Conservation (phyloP, 202 grass and related monocot genomes). For the Digitaria exilis region DNA sequence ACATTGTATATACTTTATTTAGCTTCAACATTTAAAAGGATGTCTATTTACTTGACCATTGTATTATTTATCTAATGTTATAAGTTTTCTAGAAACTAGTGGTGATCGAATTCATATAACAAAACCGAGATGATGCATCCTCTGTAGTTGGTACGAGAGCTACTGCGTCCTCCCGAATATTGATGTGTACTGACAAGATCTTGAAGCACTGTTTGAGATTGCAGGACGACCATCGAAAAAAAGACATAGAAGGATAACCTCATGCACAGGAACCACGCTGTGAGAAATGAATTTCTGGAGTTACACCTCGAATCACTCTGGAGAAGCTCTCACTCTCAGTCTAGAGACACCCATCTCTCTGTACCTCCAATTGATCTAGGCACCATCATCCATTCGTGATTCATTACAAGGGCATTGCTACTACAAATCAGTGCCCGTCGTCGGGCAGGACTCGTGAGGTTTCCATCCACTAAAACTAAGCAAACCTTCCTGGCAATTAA, state of each 20-base stretch:
- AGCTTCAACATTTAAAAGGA: too few relatives aligned
- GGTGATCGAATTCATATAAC: neutral
- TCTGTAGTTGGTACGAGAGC: neutral
- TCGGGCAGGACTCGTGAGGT: neutral
- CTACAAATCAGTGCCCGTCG: neutral
- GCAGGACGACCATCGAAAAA: neutral
- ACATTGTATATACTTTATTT: too few relatives aligned
- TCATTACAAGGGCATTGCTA: neutral
- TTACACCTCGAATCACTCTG: neutral
- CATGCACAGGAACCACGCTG: neutral
- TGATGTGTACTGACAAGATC: neutral
- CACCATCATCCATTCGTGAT: neutral
- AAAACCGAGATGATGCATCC: too few relatives aligned
- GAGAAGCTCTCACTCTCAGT: neutral
- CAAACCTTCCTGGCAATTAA: constrained; percentile 4
- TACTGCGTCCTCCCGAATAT: neutral
- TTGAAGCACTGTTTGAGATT: neutral
- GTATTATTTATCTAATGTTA: too few relatives aligned
- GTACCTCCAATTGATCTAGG: neutral
- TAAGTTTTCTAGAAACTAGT: neutral
- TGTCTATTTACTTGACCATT: too few relatives aligned
- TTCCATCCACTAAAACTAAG: neutral
- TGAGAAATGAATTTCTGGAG: neutral
- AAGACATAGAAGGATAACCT: neutral
- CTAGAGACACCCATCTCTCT: neutral